Base-by-base conservation (phyloP, 352 stramenopile species). In the Pilasporangium apinafurcum region DNA sequence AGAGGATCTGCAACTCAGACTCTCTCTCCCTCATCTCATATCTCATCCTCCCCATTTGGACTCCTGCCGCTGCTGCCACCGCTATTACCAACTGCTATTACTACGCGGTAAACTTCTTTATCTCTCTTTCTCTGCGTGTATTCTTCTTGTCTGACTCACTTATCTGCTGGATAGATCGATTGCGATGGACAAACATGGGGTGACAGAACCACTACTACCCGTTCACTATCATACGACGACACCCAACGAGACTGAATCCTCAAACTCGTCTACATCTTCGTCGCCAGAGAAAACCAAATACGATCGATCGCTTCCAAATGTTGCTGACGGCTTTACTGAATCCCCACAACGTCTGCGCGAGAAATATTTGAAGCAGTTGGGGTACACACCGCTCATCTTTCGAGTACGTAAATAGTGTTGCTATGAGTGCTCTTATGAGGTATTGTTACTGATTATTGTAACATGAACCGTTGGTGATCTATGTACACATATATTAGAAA, bases 331-430 rank as follows among this genome's bases (percentile, higher is more conserved):
- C 35, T 38, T 59, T 12, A 37, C 34, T 49, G 60, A 70, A 38
- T 69, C 62, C 25, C 66, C 53, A 14, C 68, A 68, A 40, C 61
- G 40, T 42, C 38, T 81, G 31, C 71, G 75, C 47, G 71, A 87
- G 26, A 76, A 63, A 21, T 91, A 89, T 51, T 48, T 86, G 44
- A 79, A 84, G 46, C 68, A 80, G 52, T 56, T 89, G 8, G 76
- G 76, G 20, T 92, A 89, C 65, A 86, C 76, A 45, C 76, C 79
- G 32, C 69, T 92, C 9, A 76, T 83, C 60, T 92, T 92, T 46
- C 71, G 76, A 57, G 79, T 88, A 31, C 47, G 55, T 25, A 26
- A 22, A 21, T 21, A 41, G 16, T 54, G 14, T 8, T 35, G 4
- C 28, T 14, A 3, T 37, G 37, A 14, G 4, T 48, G 41, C 9